Evolutionary conservation across 2,329 filamentous ascomycete species (phyloP).

Genomic region (Penicillium sp.): DNA sequence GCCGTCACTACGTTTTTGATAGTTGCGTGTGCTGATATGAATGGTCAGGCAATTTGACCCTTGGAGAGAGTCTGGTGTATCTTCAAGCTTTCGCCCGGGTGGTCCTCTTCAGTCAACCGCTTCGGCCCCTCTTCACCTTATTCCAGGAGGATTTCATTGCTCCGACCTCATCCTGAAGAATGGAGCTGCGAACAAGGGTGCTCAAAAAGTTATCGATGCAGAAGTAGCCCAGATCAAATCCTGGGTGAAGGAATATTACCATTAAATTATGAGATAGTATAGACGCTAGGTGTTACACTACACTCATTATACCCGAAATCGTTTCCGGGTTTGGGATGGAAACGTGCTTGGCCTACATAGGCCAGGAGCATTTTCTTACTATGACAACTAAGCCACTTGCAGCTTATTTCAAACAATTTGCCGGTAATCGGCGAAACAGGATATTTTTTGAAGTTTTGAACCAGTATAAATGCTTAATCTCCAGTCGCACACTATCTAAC

Average conservation of each 20-base stretch:
- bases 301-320: too few species aligned
- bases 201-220: slow-evolving; percentile 55
- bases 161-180: slow-evolving; percentile 57
- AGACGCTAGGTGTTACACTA: too few species aligned
- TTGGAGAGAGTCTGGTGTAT: slow-evolving; percentile 61
- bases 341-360: too few species aligned
- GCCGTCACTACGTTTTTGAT: too few species aligned
- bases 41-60: slow-evolving; percentile 58
- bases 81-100: slow-evolving; percentile 57
- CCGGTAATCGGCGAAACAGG: too few species aligned
- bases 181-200: slow-evolving; percentile 51
- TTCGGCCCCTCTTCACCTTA: slow-evolving; percentile 56
- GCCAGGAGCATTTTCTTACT: too few species aligned
- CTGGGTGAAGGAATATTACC: slow-evolving; percentile 58
- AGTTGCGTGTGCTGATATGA: background rate
- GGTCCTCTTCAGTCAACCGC: slow-evolving; percentile 56
- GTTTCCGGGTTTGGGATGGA: too few species aligned
- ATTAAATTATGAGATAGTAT: background rate
- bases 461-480: too few species aligned
- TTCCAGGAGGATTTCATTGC: slow-evolving; percentile 61
- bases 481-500: too few species aligned
- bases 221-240: slow-evolving; percentile 55
- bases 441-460: too few species aligned
- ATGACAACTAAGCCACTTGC: too few species aligned
- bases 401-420: too few species aligned